Base-by-base conservation (phyloP, 2,329 filamentous ascomycete genomes). In the Sclerotinia glacialis region DNA sequence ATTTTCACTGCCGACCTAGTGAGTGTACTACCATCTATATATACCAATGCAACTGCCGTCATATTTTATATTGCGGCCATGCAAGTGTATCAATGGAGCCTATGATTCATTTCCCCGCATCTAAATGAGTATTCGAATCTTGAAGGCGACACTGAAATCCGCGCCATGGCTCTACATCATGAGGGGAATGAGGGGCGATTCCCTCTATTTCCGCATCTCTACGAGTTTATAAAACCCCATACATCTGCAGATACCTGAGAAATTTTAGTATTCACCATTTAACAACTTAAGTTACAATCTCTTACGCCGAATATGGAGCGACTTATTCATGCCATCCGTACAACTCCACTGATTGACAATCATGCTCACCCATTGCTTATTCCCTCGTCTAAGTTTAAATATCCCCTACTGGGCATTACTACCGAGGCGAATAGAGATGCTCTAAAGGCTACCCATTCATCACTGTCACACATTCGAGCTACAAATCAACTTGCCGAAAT, bases 361-460 rank as follows among this genome's bases (percentile, higher is more conserved):
- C 89, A 92, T 74, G 88, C 87, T 3, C 89, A 91, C 70, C 89
- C 89, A 37, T 80, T 92, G 1, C 82, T 92, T 12, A 83, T 83
- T 47, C 79, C 80, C 8, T 78, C 80, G 26, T 77, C 81, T 14
- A 76, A 83, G 37, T 76, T 78, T 67, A 80, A 80, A 28, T 79
- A 85, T 64, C 77, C 81, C 0, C 77, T 87, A 6, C 75, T 85
- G 58, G 83, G 86, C 54, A 88, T 93, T 69, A 86, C 87, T 1
- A 89, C 89, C 8, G 91, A 95, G 79, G 92, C 91, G 1, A 80
- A 85, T 67, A 90, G 88, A 9, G 80, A 85, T 66, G 90, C 91
- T 16, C 79, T 94, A 37, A 76, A 84, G 52, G 85, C 89, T 66
- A 84, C 86, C 0, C 80, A 78, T 55, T 85, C 83, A 18, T 86